These are phyloP conservation scores for Neopestalotiopsis sp. DNA, from an alignment of 2,329 filamentous ascomycete genomes.

Conservation along the genomic window DNA sequence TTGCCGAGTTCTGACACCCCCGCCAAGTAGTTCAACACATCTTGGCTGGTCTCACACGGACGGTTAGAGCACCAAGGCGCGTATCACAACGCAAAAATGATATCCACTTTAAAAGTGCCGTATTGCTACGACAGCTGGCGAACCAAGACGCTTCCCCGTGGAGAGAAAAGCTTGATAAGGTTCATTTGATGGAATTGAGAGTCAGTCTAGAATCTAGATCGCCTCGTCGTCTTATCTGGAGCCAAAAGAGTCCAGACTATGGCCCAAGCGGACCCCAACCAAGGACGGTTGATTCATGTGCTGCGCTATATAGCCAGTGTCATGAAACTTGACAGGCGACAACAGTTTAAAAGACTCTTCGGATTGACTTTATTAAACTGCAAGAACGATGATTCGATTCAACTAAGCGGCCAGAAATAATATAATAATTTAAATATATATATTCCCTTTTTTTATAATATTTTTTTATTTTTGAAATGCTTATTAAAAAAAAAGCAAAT, in stretches of 20 bases:
- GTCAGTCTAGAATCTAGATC: not conserved
- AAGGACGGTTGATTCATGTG: not conserved
- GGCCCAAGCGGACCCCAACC: not conserved
- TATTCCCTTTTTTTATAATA: too few relatives aligned
- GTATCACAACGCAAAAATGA: not conserved
- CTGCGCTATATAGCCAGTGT: not conserved
- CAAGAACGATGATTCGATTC: too few relatives aligned
- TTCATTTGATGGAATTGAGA: not conserved
- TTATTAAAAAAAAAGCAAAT: too few relatives aligned
- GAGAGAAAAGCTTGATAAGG: conserved; percentile 4
- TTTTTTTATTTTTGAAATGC: too few relatives aligned
- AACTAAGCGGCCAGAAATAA: too few relatives aligned
- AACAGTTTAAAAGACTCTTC: not conserved
- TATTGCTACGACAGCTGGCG: not conserved
- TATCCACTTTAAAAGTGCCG: not conserved
- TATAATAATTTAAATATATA: too few relatives aligned
- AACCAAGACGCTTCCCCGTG: conserved; percentile 13
- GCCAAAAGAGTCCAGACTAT: not conserved
- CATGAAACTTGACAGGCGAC: not conserved
- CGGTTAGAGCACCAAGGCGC: not conserved
- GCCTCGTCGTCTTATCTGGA: not conserved
- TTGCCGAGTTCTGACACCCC: not conserved
- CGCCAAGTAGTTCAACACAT: conserved; percentile 12
- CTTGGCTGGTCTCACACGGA: conserved; percentile 15
- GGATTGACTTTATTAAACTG: too few relatives aligned